Evolutionary conservation across 768 basidiomycete species (phyloP).

Genomic region (Mycena capillaripes): DNA sequence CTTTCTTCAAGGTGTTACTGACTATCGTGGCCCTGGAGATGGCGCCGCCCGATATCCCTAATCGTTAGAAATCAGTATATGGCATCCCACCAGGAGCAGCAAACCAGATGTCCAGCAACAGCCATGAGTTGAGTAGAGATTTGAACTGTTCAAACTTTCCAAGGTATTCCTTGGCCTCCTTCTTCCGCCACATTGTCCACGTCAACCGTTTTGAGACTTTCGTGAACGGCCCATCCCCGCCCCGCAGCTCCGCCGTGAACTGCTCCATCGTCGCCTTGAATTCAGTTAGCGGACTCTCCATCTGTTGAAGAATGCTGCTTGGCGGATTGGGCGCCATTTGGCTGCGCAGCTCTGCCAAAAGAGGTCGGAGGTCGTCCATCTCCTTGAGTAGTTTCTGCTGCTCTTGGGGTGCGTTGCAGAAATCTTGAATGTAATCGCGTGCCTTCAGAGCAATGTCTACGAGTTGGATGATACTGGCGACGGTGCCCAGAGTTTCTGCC

Average conservation of each 20-base stretch:
- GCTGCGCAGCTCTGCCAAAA: not conserved
- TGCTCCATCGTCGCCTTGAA: not conserved
- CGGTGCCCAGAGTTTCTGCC: not conserved
- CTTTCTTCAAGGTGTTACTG: no score
- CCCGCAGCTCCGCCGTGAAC: not conserved
- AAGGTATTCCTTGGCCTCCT: not conserved
- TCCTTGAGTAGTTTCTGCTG: not conserved
- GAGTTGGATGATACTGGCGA: not conserved
- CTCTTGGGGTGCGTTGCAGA: not conserved
- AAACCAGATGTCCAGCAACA: not conserved
- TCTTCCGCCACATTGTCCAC: not conserved
- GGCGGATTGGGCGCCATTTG: not conserved
- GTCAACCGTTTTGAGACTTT: not conserved
- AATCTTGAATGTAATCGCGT: not conserved
- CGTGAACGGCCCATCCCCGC: not conserved
- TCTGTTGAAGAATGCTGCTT: not conserved
- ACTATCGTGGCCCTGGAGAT: no score
- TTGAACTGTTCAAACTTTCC: not conserved
- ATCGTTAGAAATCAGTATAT: not conserved
- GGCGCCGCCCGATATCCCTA: not conserved
- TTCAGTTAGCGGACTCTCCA: not conserved
- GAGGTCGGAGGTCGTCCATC: not conserved
- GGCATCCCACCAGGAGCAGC: not conserved
- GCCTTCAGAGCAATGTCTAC: not conserved
- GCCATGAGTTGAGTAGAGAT: not conserved